Conservation (phyloP, 306 rosid species). For the Leucaena leucocephala region DNA sequence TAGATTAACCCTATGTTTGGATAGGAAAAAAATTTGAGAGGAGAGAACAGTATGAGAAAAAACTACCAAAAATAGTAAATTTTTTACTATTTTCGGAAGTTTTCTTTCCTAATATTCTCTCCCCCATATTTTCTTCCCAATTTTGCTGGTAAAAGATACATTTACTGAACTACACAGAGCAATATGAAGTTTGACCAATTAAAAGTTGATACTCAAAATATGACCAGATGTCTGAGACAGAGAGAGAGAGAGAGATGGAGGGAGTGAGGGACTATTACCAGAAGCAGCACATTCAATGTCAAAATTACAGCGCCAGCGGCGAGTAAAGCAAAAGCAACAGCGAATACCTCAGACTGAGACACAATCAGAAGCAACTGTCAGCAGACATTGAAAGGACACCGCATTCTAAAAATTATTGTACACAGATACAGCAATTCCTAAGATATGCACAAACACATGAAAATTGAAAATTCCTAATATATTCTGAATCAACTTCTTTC, state of each 20-base stretch:
- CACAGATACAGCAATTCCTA: not conserved
- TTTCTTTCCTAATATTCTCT: no score
- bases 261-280: slow-evolving; percentile 61
- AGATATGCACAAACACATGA: not conserved
- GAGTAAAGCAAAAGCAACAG: slow-evolving; percentile 96
- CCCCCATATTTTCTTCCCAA: no score
- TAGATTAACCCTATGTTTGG: not conserved
- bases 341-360: slow-evolving; percentile 92
- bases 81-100: no score
- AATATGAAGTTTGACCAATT: slow-evolving; percentile 22
- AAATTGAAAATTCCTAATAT: not conserved
- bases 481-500: not conserved
- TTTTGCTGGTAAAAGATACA: not conserved
- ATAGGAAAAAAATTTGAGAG: no score
- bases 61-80: no score
- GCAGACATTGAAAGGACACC: not conserved
- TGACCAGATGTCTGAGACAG: not conserved
- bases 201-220: slow-evolving; percentile 11
- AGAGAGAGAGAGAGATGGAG: slow-evolving; percentile 26
- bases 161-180: not conserved
- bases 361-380: slow-evolving; percentile 30
- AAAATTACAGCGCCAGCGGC: slow-evolving; percentile 94
- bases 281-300: slow-evolving; percentile 94
- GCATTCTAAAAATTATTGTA: not conserved
- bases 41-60: no score